A percentile compares a stretch with the other conserved stretches of the same genome.
Evolutionary conservation across 257 asterid genomes (phyloP).

Genomic region (Fraxinus cuspidata): DNA sequence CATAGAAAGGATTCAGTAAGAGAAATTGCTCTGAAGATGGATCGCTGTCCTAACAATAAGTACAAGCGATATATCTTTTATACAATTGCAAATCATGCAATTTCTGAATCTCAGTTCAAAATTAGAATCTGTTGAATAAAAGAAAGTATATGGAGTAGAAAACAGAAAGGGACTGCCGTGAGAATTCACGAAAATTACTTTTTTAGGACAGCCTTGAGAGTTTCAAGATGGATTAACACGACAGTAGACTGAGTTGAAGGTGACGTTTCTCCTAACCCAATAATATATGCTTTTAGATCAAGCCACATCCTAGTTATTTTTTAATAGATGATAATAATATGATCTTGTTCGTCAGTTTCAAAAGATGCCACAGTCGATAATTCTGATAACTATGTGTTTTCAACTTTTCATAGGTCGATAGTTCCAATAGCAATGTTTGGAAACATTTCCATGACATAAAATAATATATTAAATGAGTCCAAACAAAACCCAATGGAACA

Average conservation of each 20-base stretch:
- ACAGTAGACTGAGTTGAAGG: not conserved
- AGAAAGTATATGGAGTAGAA: no score
- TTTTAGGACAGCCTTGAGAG: not conserved
- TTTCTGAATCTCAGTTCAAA: no score
- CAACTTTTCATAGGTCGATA: not conserved
- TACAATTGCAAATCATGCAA: no score
- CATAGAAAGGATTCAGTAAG: no score
- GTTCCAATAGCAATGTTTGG: conserved; percentile 2
- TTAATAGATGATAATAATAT: not conserved
- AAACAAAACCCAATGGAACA: not conserved
- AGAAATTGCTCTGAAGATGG: no score
- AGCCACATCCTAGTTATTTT: not conserved
- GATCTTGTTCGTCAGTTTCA: not conserved
- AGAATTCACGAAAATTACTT: no score
- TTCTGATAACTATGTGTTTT: conserved; percentile 4
- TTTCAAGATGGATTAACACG: not conserved
- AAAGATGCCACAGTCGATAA: conserved; percentile 20
- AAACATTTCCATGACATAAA: not conserved
- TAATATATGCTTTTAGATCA: not conserved
- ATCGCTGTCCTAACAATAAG: no score
- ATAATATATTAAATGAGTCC: not conserved
- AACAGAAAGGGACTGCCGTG: no score
- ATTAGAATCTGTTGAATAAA: no score
- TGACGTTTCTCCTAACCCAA: conserved; percentile 6
- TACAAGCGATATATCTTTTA: no score